These are phyloP conservation scores for Herpetomonas samuelpessoai DNA, from an alignment of 208 protist species.

Conservation along the genomic window DNA sequence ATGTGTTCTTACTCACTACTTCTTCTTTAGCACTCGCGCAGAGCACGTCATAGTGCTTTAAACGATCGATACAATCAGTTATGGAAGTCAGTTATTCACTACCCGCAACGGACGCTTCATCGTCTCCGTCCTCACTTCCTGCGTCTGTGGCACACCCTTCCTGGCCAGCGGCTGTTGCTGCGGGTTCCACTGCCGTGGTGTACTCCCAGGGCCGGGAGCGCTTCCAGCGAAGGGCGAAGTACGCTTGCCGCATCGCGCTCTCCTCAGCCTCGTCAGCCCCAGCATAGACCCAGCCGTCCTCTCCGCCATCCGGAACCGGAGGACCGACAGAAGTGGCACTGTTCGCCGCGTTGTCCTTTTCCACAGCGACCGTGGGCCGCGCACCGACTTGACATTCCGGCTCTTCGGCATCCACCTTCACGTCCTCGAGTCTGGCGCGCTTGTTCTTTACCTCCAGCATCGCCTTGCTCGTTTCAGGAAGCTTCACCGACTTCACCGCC, in stretches of 20 bases:
- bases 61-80: no score
- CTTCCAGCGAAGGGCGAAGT: conserved; percentile 35
- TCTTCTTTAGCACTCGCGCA: no score
- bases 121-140: no score
- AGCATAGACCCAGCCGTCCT: conserved; percentile 77
- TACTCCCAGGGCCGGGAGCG: conserved; percentile 44
- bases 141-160: no score
- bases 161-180: neutral
- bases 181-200: conserved; percentile 14
- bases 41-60: no score
- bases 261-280: conserved; percentile 33
- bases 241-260: conserved; percentile 20
- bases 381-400: no score
- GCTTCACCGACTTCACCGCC: conserved; percentile 31
- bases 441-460: conserved; percentile 33
- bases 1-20: no score
- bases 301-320: conserved; percentile 19
- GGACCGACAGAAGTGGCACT: neutral
- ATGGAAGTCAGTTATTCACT: neutral
- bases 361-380: neutral
- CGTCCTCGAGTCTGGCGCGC: conserved; percentile 1
- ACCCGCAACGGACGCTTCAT: neutral
- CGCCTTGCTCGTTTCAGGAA: conserved; percentile 29
- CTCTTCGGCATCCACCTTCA: neutral
- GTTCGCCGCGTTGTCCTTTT: neutral